phyloP scores from a whole-genome alignment of 805 yeast genomes.

The Alloascoidea hylecoeti region DNA sequence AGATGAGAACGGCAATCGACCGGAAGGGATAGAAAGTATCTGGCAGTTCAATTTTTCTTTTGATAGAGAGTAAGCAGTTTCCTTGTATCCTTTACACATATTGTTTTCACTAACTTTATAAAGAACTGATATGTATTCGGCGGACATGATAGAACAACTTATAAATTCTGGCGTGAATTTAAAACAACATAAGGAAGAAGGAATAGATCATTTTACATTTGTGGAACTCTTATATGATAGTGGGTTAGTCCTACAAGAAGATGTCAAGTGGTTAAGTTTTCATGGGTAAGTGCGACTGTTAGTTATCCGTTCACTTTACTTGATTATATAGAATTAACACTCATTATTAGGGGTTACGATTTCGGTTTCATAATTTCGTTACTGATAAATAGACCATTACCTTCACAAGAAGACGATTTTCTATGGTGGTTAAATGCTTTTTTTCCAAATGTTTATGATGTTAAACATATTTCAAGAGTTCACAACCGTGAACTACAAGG shows the following conservation, averaged over 20 bases:
- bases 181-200: conserved; percentile 54
- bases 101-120: background rate
- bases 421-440: conserved; percentile 52
- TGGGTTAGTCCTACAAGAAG: conserved; percentile 63
- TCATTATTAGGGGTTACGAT: conserved; percentile 60
- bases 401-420: conserved; percentile 69
- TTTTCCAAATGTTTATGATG: conserved; percentile 76
- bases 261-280: conserved; percentile 79
- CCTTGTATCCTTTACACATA: too few species aligned
- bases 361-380: conserved; percentile 77
- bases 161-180: conserved; percentile 77
- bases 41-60: conserved; percentile 95
- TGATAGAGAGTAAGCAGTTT: conserved; percentile 51
- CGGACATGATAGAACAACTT: conserved; percentile 70
- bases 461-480: conserved; percentile 37
- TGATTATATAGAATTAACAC: background rate
- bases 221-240: conserved; percentile 77
- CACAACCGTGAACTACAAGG: conserved; percentile 20
- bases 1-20: conserved; percentile 55
- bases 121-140: conserved; percentile 64
- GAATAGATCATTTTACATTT: conserved; percentile 68
- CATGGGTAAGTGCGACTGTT: too few species aligned
- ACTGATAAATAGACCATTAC: conserved; percentile 63
- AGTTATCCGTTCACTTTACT: conserved; percentile 14
- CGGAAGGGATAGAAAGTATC: conserved; percentile 57